phyloP scores from a whole-genome alignment of 768 basidiomycete genomes.

The Russula foetens region DNA sequence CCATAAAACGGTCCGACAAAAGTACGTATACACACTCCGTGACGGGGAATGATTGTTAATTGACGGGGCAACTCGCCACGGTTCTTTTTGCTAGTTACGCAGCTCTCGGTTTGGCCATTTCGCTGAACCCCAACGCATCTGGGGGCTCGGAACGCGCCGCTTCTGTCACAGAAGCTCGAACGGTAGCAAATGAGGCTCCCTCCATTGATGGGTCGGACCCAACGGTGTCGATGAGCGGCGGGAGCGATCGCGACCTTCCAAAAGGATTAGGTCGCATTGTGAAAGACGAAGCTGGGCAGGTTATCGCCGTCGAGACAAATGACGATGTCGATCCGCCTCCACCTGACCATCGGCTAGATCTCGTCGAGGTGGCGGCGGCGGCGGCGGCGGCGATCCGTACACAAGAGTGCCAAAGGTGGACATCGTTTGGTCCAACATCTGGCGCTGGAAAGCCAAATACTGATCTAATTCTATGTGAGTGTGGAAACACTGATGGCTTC shows the following conservation, averaged over 20 bases:
- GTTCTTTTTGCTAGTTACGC: constrained; percentile 47
- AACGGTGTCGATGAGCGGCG: not conserved
- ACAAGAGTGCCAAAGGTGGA: constrained; percentile 8
- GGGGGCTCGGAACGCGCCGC: constrained; percentile 55
- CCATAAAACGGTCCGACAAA: constrained; percentile 82
- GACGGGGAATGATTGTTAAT: constrained; percentile 13
- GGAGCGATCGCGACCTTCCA: not conserved
- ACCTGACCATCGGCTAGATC: not conserved
- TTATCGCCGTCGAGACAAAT: constrained; percentile 14
- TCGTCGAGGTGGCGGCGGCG: constrained; percentile 13
- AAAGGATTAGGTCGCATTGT: constrained; percentile 13
- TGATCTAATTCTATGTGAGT: constrained; percentile 17
- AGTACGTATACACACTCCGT: constrained; percentile 44
- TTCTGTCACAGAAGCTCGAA: constrained; percentile 12
- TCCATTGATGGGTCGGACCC: not conserved
- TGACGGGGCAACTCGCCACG: constrained; percentile 6
- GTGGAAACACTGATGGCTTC: constrained; percentile 13
- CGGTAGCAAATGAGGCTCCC: constrained; percentile 13
- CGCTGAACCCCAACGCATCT: constrained; percentile 56
- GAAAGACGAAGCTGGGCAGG: constrained; percentile 13
- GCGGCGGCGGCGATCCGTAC: constrained; percentile 1
- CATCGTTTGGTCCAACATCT: constrained; percentile 4
- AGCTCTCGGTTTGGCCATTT: constrained; percentile 63
- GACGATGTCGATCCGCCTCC: not conserved
- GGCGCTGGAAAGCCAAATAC: constrained; percentile 3